Percentiles rank a stretch among this genome's conserved stretches.
Evolutionary conservation across 108 stramenopile genomes (phyloP).

Genomic region (Skeletonema marinoi): DNA sequence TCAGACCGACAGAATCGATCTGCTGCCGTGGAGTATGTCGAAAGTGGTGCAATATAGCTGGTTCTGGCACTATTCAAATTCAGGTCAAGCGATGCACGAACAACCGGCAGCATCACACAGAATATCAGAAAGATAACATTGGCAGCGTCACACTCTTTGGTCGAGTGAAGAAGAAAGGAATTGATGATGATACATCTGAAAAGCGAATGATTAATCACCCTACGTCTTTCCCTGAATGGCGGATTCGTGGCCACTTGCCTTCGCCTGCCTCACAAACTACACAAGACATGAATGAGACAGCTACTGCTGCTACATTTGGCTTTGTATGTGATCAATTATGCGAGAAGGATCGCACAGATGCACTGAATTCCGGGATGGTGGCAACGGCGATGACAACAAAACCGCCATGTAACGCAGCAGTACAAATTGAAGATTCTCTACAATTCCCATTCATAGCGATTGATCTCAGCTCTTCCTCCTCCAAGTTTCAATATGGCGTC

Average conservation of each 20-base stretch:
- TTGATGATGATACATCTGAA: neutral
- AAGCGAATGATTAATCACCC: neutral
- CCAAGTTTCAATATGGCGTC: neutral
- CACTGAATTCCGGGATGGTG: neutral
- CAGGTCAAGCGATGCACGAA: slow-evolving; percentile 4
- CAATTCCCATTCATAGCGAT: neutral
- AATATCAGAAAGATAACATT: neutral
- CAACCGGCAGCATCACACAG: neutral
- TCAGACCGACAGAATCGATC: neutral
- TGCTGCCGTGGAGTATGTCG: slow-evolving; percentile 7
- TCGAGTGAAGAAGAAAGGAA: slow-evolving; percentile 1
- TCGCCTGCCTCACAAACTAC: neutral
- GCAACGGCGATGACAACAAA: neutral
- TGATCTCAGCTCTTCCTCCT: neutral
- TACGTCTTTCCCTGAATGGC: neutral
- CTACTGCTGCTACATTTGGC: neutral
- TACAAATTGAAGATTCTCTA: neutral
- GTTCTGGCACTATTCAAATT: slow-evolving; percentile 3
- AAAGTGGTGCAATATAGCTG: neutral
- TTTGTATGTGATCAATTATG: neutral
- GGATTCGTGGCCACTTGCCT: neutral
- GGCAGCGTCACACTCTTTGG: slow-evolving; percentile 7
- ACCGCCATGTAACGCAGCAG: neutral
- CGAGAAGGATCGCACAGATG: neutral
- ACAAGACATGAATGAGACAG: neutral